Evolutionary conservation across 2,329 filamentous ascomycete species (phyloP), one percentile per base, ranked within the genome.

Genomic region (Colletotrichum tofieldiae): DNA sequence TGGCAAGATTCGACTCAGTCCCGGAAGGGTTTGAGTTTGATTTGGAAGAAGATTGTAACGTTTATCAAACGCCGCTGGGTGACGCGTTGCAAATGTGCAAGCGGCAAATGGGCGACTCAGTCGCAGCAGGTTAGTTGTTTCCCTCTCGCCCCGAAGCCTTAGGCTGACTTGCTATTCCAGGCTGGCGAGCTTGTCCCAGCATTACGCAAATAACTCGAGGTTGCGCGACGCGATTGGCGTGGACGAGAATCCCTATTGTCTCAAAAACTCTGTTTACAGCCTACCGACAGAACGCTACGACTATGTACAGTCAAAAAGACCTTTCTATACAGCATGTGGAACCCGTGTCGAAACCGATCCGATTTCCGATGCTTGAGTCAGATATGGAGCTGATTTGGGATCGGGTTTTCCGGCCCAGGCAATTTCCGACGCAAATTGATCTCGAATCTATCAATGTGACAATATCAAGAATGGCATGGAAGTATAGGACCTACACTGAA

Each of bases 61-160:
- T 76, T 0, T 76, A 75, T 14, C 71, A 72, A 14, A 49, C 69
- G 3, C 69, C 65, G 8, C 18, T 61, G 20, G 55, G 73, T 8
- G 74, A 77, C 37, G 75, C 72, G 1, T 41, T 77, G 29, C 74
- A 76, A 51, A 47, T 77, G 41, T 77, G 76, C 54, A 61, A 74
- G 12, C 71, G 66, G 16, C 76, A 77, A 26, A 52, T 73, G 16
- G 72, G 70, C 14, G 43, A 70, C 1, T 74, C 74, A 3, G 62
- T 77, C n/a, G 59, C 73, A 35, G 73, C 69, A 56, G 75, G 75
- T 75, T 51, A 64, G 69, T 55, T 9, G 3, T 3, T 7, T 9
- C 43, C 6, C 39, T n/a, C 41, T 14, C n/a, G 14, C 26, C n/a
- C 12, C 6, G 6, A 18, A 39, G 37, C 16, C n/a, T 14, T 18